Conservation (phyloP, 805 yeast species). For the Grigorovia yakushimaensis region DNA sequence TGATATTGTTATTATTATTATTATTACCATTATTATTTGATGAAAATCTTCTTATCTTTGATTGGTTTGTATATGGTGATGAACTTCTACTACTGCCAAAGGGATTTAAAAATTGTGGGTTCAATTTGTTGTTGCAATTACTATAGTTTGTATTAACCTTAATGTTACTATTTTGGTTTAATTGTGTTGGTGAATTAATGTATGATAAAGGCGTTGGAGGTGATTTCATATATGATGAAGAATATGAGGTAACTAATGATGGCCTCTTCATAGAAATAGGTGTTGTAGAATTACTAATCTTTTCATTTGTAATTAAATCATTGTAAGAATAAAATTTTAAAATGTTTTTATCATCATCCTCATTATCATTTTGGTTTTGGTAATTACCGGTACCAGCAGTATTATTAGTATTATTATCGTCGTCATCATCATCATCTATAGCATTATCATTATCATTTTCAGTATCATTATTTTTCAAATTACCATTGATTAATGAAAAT, state of each 20-base stretch:
- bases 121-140: slow-evolving; percentile 6
- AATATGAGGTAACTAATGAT: slow-evolving; percentile 31
- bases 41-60: slow-evolving; percentile 4
- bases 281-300: slow-evolving; percentile 27
- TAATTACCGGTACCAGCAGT: background rate
- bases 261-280: slow-evolving; percentile 41
- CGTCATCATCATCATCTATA: background rate
- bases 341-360: slow-evolving; percentile 10
- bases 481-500: no score
- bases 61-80: slow-evolving; percentile 7
- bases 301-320: slow-evolving; percentile 61
- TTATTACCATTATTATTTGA: slow-evolving; percentile 5
- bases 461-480: slow-evolving; percentile 6
- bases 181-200: background rate
- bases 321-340: slow-evolving; percentile 64
- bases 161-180: no score
- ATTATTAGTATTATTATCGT: background rate
- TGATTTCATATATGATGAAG: slow-evolving; percentile 3
- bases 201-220: slow-evolving; percentile 1
- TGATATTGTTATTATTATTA: background rate
- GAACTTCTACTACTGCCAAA: slow-evolving; percentile 8
- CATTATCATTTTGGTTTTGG: background rate
- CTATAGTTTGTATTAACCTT: slow-evolving; percentile 11
- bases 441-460: background rate
- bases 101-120: slow-evolving; percentile 15